phyloP scores from a whole-genome alignment of 2,329 filamentous ascomycete genomes.

The Colletotrichum aenigma region DNA sequence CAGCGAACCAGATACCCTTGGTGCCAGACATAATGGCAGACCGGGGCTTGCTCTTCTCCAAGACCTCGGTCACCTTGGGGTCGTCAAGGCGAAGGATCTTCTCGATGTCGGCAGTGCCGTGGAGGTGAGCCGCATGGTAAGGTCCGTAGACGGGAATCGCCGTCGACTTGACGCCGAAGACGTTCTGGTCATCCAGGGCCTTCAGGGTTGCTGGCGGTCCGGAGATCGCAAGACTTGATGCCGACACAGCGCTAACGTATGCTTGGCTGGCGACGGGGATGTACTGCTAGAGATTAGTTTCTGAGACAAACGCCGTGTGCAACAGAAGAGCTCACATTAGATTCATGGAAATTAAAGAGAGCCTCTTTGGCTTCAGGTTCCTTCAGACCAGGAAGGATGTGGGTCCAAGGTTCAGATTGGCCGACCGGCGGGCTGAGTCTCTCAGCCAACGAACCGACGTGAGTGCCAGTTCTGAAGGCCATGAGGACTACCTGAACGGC shows the following conservation, averaged over 20 bases:
- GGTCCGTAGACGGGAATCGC: conserved; percentile 59
- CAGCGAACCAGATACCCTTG: conserved; percentile 46
- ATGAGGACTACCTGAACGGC: conserved; percentile 68
- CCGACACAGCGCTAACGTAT: conserved; percentile 59
- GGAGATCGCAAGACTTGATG: conserved; percentile 55
- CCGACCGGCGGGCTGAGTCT: conserved; percentile 41
- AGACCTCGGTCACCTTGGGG: conserved; percentile 37
- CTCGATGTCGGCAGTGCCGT: conserved; percentile 46
- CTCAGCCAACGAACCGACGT: conserved; percentile 56
- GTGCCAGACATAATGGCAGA: conserved; percentile 57
- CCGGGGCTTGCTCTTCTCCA: conserved; percentile 47
- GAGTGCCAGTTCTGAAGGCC: conserved; percentile 67
- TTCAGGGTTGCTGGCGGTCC: conserved; percentile 56
- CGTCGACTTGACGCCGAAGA: conserved; percentile 46
- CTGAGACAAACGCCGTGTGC: neutral
- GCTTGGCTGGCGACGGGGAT: conserved; percentile 49
- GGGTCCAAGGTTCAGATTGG: conserved; percentile 68
- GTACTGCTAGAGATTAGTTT: conserved; percentile 30
- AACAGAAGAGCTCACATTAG: conserved; percentile 43
- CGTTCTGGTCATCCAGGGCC: conserved; percentile 42
- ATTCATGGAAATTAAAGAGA: conserved; percentile 62
- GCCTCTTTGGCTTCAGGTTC: conserved; percentile 54
- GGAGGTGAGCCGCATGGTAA: conserved; percentile 61
- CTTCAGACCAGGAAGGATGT: conserved; percentile 62
- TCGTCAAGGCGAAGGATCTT: conserved; percentile 50